phyloP scores from a whole-genome alignment of 31 red algal genomes.

The Odonthalia washingtoniensis region DNA sequence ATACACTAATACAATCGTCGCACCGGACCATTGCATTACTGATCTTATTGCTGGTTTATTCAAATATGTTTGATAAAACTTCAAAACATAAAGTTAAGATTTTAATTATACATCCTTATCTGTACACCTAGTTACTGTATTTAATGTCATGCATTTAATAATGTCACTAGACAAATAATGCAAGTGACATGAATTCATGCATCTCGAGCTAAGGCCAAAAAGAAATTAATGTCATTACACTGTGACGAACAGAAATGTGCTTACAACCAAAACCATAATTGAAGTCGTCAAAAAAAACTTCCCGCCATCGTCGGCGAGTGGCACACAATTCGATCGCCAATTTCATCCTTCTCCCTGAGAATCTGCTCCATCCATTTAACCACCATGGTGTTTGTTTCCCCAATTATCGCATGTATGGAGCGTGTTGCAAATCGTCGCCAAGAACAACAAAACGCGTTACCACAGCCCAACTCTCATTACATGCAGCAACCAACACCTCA shows the following conservation, averaged over 20 bases:
- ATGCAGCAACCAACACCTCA: background rate
- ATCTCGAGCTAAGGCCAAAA: background rate
- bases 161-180: background rate
- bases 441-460: background rate
- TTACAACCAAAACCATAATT: background rate
- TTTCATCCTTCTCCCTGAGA: background rate
- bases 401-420: background rate
- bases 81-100: no score
- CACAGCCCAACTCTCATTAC: background rate
- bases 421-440: background rate
- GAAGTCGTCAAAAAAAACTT: background rate
- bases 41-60: no score
- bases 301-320: background rate
- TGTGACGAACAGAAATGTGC: background rate
- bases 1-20: no score
- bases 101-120: no score
- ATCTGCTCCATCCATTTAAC: background rate
- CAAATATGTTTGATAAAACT: no score
- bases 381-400: background rate
- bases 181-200: background rate
- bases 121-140: background rate
- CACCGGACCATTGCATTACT: no score
- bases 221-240: background rate
- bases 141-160: conserved; percentile 8
- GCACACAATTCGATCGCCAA: background rate